Evolutionary conservation across 352 stramenopile species (phyloP).

Genomic region (Aphanomyces stellatus): DNA sequence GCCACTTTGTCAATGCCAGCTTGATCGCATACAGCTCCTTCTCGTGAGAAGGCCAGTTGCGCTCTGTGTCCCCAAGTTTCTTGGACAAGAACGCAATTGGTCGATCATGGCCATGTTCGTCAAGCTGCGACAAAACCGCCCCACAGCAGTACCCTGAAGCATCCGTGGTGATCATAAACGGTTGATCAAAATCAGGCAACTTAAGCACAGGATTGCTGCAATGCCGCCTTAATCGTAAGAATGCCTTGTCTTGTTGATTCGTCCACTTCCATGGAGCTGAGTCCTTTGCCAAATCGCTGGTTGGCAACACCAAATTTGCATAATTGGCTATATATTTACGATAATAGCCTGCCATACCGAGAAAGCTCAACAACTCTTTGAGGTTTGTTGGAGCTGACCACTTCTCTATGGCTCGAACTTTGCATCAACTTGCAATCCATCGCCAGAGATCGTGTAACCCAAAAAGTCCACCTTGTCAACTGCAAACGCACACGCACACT

Average conservation of each 20-base stretch:
- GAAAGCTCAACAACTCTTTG: conserved; percentile 23
- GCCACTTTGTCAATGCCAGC: background rate
- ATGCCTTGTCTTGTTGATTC: conserved; percentile 1
- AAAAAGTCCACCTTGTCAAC: conserved; percentile 14
- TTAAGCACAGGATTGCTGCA: conserved; percentile 27
- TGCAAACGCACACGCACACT: conserved; percentile 12
- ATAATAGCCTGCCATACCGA: conserved; percentile 25
- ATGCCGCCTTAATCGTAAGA: conserved; percentile 18
- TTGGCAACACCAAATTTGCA: conserved; percentile 16
- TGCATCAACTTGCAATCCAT: conserved; percentile 15
- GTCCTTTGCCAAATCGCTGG: conserved; percentile 17
- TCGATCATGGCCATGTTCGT: conserved; percentile 15
- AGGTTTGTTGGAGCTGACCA: conserved; percentile 12
- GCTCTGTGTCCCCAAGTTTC: conserved; percentile 18
- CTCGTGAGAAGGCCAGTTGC: conserved; percentile 19
- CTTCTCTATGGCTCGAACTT: conserved; percentile 14
- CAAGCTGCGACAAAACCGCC: conserved; percentile 8
- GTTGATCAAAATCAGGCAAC: conserved; percentile 21
- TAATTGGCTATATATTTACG: conserved; percentile 20
- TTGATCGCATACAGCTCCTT: conserved; percentile 25
- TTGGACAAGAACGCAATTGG: conserved; percentile 26
- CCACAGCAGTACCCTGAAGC: conserved; percentile 21
- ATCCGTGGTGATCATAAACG: conserved; percentile 30
- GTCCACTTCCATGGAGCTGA: conserved; percentile 18
- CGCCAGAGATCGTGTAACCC: conserved; percentile 17